phyloP scores from a whole-genome alignment of 2,329 filamentous ascomycete genomes.

The Ophiocordyceps polyrhachis-furcata region DNA sequence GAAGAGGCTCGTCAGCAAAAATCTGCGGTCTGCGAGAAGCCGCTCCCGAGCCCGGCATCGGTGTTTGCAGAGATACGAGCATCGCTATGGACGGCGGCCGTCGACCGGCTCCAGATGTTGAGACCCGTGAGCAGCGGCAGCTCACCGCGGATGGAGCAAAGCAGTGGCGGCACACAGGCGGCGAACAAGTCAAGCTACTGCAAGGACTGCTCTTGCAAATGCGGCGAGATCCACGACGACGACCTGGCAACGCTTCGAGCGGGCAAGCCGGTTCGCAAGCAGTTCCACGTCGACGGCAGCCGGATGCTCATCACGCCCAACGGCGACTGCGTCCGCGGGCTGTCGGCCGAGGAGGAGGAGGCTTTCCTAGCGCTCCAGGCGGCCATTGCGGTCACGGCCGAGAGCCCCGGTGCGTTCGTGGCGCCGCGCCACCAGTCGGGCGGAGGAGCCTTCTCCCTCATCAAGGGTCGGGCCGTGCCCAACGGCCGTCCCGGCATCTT shows the following conservation, averaged over 20 bases:
- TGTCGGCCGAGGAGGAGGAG: constrained; percentile 50
- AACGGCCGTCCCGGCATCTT: constrained; percentile 46
- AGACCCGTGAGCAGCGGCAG: constrained; percentile 14
- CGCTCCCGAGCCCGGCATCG: constrained; percentile 13
- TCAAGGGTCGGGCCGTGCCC: constrained; percentile 45
- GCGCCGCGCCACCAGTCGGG: constrained; percentile 34
- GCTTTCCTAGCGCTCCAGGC: constrained; percentile 52
- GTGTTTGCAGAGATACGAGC: constrained; percentile 18
- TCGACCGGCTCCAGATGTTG: constrained; percentile 19
- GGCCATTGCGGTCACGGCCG: constrained; percentile 28
- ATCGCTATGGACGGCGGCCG: constrained; percentile 12
- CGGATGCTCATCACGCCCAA: constrained; percentile 58
- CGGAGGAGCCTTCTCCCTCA: constrained; percentile 38
- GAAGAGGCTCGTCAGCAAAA: constrained; percentile 3
- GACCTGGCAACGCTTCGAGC: constrained; percentile 36
- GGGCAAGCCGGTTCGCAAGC: constrained; percentile 40
- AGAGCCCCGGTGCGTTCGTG: constrained; percentile 35
- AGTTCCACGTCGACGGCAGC: constrained; percentile 37
- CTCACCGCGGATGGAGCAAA: constrained; percentile 10
- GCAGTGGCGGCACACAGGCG: constrained; percentile 3
- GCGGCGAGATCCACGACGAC: constrained; percentile 22
- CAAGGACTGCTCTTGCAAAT: constrained; percentile 19
- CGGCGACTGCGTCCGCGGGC: constrained; percentile 56
- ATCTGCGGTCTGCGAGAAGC: constrained; percentile 10
- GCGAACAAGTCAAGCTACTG: constrained; percentile 13